These are phyloP conservation scores for Vaccinium corymbosum DNA, from an alignment of 148 eudicot genomes.

Conservation along the genomic window DNA sequence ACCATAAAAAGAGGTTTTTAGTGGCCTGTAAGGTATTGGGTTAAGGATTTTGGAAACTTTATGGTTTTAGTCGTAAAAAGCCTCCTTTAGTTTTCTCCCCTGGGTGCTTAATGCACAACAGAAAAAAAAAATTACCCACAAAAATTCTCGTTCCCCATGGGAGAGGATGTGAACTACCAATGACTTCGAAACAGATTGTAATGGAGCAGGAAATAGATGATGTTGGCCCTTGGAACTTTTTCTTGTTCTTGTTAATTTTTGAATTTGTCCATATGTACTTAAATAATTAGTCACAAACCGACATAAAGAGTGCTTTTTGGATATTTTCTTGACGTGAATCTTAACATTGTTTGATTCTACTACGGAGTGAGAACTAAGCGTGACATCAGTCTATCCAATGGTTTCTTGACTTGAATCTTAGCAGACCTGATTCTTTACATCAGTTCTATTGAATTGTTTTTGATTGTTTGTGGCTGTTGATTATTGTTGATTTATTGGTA, in stretches of 20 bases:
- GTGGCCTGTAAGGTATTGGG: not conserved
- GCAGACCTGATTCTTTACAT: no score
- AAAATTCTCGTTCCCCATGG: not conserved
- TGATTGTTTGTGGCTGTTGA: no score
- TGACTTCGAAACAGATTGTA: not conserved
- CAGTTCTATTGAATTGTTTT: no score
- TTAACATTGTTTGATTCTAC: not conserved
- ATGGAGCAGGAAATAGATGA: slow-evolving; percentile 5
- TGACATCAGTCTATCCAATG: no score
- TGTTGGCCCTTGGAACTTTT: not conserved
- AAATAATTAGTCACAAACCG: not conserved
- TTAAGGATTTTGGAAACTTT: not conserved
- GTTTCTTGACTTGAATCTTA: no score
- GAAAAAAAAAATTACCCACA: not conserved
- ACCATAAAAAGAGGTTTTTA: not conserved
- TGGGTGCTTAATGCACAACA: not conserved
- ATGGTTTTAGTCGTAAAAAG: not conserved
- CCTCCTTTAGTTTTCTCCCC: not conserved
- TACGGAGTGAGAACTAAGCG: not conserved
- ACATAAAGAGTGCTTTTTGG: not conserved
- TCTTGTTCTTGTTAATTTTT: not conserved
- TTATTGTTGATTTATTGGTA: no score
- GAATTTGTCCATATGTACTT: not conserved
- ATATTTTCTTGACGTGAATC: not conserved
- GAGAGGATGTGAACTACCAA: not conserved